These are phyloP conservation scores for Chimonanthus praecox DNA, from an alignment of 164 flowering plant genomes.

Conservation along the genomic window DNA sequence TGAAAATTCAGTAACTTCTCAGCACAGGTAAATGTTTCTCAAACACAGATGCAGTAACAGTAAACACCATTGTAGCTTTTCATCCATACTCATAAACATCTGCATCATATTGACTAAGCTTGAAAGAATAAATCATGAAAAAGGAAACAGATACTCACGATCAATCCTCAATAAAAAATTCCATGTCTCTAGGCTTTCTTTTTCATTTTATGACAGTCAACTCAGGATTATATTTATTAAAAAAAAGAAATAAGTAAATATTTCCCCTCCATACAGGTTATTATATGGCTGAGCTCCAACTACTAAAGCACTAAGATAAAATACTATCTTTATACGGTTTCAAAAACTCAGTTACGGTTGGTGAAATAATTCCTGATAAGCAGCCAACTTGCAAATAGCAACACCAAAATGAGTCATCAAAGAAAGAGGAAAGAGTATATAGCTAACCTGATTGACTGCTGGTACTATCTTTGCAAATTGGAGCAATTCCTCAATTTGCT, in stretches of 20 bases:
- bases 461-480: constrained; percentile 67
- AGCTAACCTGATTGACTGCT: constrained; percentile 69
- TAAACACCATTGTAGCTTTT: not conserved
- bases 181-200: not conserved
- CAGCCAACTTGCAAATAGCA: too few species aligned
- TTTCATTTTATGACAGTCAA: too few species aligned
- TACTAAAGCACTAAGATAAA: not conserved
- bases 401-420: too few species aligned
- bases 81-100: not conserved
- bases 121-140: not conserved
- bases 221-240: too few species aligned
- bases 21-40: not conserved
- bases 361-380: too few species aligned
- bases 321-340: too few species aligned
- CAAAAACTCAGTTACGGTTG: too few species aligned
- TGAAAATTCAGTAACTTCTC: not conserved
- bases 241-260: too few species aligned
- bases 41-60: not conserved
- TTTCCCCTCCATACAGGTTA: not conserved
- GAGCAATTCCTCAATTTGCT: constrained; percentile 67
- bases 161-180: not conserved
- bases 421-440: not conserved
- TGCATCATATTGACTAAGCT: not conserved
- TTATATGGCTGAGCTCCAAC: not conserved
- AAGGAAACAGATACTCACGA: not conserved